phyloP scores from a whole-genome alignment of 1,139 yeast genomes.

The Diutina catenulata region DNA sequence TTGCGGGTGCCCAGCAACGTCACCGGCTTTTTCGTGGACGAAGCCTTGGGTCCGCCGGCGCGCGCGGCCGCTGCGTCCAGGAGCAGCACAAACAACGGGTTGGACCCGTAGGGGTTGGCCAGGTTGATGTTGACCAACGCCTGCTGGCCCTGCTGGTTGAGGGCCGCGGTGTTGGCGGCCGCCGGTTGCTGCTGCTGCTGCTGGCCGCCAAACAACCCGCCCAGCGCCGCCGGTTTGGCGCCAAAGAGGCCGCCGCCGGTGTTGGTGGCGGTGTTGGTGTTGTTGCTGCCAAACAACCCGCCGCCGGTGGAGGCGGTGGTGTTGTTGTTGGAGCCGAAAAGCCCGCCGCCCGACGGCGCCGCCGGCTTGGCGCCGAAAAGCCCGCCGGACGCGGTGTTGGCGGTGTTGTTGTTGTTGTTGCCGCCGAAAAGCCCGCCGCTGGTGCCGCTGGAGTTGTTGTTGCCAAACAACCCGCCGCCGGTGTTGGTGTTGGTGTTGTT shows the following conservation, averaged over 20 bases:
- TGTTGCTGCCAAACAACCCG: constrained; percentile 4
- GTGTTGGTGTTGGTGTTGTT: not conserved
- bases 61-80: not conserved
- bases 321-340: constrained; percentile 4
- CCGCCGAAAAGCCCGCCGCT: constrained; percentile 1
- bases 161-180: not conserved
- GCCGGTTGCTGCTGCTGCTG: constrained; percentile 12
- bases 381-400: constrained; percentile 13
- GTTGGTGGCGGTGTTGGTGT: not conserved
- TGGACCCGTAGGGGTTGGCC: constrained; percentile 65
- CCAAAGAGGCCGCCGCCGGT: constrained; percentile 16
- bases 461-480: constrained; percentile 4
- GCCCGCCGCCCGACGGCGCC: not conserved
- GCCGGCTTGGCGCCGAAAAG: constrained; percentile 17
- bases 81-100: constrained; percentile 37
- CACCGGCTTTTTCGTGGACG: constrained; percentile 39
- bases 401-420: constrained; percentile 6
- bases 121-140: constrained; percentile 34
- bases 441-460: not conserved
- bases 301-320: not conserved
- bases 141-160: constrained; percentile 11
- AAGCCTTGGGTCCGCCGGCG: constrained; percentile 32
- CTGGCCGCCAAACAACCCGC: constrained; percentile 19
- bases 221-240: constrained; percentile 7
- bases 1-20: constrained; percentile 54